Conservation (phyloP, 495 filamentous ascomycete genomes). For the Annulohypoxylon bovei region DNA sequence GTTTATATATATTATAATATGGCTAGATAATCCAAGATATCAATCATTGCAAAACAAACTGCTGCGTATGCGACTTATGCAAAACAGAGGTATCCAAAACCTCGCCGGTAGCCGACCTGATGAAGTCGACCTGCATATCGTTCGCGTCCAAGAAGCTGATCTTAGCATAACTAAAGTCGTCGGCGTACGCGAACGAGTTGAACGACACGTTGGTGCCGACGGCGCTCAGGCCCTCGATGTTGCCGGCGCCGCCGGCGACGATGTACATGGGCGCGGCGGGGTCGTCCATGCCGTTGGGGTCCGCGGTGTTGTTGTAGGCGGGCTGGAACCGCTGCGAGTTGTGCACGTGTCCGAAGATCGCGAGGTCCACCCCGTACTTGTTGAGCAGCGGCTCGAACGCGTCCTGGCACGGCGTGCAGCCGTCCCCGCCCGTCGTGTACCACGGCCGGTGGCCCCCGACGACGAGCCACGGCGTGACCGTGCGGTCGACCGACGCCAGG, state of each 20-base stretch:
- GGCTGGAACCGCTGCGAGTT: constrained; percentile 61
- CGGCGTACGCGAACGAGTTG: constrained; percentile 65
- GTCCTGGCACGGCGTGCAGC: constrained; percentile 62
- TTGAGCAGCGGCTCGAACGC: constrained; percentile 69
- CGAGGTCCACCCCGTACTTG: constrained; percentile 69
- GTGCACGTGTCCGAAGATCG: constrained; percentile 70
- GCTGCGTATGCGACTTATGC: constrained; percentile 60
- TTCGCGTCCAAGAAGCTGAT: constrained; percentile 47
- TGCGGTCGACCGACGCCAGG: constrained; percentile 58
- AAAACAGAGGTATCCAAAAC: constrained; percentile 62
- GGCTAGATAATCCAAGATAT: background rate
- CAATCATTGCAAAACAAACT: constrained; percentile 60
- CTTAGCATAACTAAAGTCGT: constrained; percentile 65
- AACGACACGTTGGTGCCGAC: constrained; percentile 55
- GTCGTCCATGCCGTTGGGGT: constrained; percentile 60
- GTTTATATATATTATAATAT: background rate
- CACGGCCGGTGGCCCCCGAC: constrained; percentile 70
- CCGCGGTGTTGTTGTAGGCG: constrained; percentile 52
- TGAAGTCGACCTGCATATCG: constrained; percentile 51
- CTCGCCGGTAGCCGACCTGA: constrained; percentile 60
- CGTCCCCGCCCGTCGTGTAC: constrained; percentile 59
- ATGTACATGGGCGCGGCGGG: constrained; percentile 68
- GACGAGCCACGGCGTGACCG: constrained; percentile 65
- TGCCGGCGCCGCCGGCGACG: constrained; percentile 54
- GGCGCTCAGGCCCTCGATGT: constrained; percentile 53